These are phyloP conservation scores for Rhizophora mangle DNA, from an alignment of 345 rosid species.

Conservation along the genomic window DNA sequence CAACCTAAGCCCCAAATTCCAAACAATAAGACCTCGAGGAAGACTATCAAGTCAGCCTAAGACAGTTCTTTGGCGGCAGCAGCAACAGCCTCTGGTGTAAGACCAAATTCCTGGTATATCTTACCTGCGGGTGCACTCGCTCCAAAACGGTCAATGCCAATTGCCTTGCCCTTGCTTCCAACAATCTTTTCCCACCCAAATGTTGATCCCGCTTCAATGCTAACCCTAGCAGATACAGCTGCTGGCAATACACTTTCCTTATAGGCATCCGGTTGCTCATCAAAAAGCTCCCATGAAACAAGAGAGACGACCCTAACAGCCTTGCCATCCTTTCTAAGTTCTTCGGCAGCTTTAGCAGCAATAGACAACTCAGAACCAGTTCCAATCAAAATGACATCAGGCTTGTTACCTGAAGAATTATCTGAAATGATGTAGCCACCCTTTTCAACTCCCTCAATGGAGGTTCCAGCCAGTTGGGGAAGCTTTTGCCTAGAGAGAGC, in stretches of 20 bases:
- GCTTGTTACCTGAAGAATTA: conserved; percentile 84
- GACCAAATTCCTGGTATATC: conserved; percentile 78
- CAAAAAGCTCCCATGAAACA: conserved; percentile 88
- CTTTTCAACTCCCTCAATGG: conserved; percentile 81
- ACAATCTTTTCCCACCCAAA: conserved; percentile 85
- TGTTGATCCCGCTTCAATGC: conserved; percentile 89
- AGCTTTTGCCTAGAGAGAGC: conserved; percentile 96
- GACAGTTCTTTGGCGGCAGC: conserved; percentile 64
- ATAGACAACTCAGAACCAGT: conserved; percentile 97
- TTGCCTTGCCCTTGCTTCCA: conserved; percentile 73
- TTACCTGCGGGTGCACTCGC: conserved; percentile 93
- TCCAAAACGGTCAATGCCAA: conserved; percentile 78
- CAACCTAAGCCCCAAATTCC: conserved; percentile 13
- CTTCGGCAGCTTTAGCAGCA: conserved; percentile 75
- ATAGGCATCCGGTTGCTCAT: conserved; percentile 71
- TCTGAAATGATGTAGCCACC: conserved; percentile 90
- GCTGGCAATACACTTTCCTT: conserved; percentile 87
- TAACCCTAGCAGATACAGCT: conserved; percentile 73
- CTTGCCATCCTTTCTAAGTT: conserved; percentile 88
- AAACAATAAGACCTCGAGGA: not conserved
- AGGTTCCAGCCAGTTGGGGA: conserved; percentile 79
- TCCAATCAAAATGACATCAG: conserved; percentile 87
- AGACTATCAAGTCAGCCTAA: conserved; percentile 23
- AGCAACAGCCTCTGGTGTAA: conserved; percentile 68
- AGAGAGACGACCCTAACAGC: conserved; percentile 86